These are phyloP conservation scores for Coprinopsis sp. DNA, from an alignment of 768 basidiomycete species.

Conservation along the genomic window DNA sequence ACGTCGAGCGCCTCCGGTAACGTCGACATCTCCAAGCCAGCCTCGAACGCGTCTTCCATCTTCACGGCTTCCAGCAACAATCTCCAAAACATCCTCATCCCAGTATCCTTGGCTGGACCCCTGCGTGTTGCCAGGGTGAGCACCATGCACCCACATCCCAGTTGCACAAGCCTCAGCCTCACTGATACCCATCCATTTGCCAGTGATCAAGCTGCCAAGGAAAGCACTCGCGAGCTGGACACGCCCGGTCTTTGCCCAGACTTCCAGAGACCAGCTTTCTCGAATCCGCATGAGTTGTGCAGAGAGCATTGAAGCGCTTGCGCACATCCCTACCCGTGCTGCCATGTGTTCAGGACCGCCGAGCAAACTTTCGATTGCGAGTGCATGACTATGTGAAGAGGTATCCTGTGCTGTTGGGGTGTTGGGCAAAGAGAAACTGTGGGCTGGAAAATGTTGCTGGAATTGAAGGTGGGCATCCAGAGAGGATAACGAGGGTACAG, in stretches of 20 bases:
- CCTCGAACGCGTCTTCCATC: slow-evolving; percentile 67
- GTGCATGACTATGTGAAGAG: slow-evolving; percentile 73
- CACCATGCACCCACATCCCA: slow-evolving; percentile 73
- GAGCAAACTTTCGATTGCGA: slow-evolving; percentile 68
- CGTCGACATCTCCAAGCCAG: slow-evolving; percentile 82
- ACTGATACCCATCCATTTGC: slow-evolving; percentile 66
- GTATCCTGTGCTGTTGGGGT: slow-evolving; percentile 76
- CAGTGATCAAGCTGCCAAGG: slow-evolving; percentile 63
- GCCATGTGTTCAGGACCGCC: slow-evolving; percentile 79
- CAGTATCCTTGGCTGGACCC: slow-evolving; percentile 48
- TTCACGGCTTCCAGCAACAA: slow-evolving; percentile 71
- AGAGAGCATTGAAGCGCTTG: slow-evolving; percentile 63
- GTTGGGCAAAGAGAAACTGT: slow-evolving; percentile 67
- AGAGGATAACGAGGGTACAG: slow-evolving; percentile 66
- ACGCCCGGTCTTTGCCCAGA: slow-evolving; percentile 74
- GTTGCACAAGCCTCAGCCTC: slow-evolving; percentile 77
- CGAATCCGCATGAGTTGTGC: slow-evolving; percentile 75
- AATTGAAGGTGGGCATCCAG: slow-evolving; percentile 69
- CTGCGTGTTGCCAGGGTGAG: slow-evolving; percentile 20
- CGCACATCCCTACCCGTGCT: slow-evolving; percentile 67
- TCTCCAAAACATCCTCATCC: slow-evolving; percentile 76
- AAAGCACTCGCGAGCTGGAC: slow-evolving; percentile 77
- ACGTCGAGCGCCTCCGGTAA: slow-evolving; percentile 57
- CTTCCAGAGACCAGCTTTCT: slow-evolving; percentile 73
- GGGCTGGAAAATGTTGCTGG: slow-evolving; percentile 62